Evolutionary conservation across 2,329 filamentous ascomycete species (phyloP).

Genomic region (Botryotinia globosa): DNA sequence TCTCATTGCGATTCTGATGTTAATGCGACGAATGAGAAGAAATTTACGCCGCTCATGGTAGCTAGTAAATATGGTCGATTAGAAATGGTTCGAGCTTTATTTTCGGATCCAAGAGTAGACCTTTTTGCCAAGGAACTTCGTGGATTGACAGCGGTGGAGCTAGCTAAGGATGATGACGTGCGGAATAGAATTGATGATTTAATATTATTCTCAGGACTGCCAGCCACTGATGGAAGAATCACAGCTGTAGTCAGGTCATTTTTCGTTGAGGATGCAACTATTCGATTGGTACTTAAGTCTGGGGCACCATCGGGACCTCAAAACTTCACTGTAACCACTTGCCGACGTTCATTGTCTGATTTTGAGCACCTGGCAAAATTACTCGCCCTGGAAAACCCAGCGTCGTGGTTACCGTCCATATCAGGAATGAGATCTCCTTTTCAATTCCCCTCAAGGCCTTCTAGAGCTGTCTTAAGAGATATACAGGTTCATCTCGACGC

Average conservation of each 20-base stretch:
- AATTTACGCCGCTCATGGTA: slow-evolving; percentile 94
- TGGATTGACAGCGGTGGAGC: slow-evolving; percentile 88
- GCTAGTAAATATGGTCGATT: slow-evolving; percentile 96
- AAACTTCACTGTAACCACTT: slow-evolving; percentile 92
- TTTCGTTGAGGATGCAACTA: slow-evolving; percentile 94
- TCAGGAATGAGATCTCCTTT: slow-evolving; percentile 80
- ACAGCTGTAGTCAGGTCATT: slow-evolving; percentile 93
- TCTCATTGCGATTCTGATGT: slow-evolving; percentile 89
- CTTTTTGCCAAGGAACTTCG: slow-evolving; percentile 77
- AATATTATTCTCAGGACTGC: slow-evolving; percentile 72
- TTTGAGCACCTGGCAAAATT: slow-evolving; percentile 88
- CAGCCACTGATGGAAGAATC: slow-evolving; percentile 73
- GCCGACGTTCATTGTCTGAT: slow-evolving; percentile 79
- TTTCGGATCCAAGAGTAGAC: slow-evolving; percentile 84
- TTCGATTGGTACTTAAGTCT: slow-evolving; percentile 90
- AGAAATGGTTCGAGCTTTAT: slow-evolving; percentile 86
- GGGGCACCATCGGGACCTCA: slow-evolving; percentile 78
- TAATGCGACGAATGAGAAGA: slow-evolving; percentile 92
- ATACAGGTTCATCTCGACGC: slow-evolving; percentile 82
- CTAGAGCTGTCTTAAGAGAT: slow-evolving; percentile 79
- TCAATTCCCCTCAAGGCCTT: slow-evolving; percentile 88
- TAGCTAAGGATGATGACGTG: slow-evolving; percentile 97
- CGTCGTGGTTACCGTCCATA: slow-evolving; percentile 87
- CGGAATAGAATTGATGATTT: slow-evolving; percentile 95
- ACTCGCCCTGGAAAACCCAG: slow-evolving; percentile 84